phyloP scores from a whole-genome alignment of 192 early-diverging fungal species.

The Haplosporangium gracile region DNA sequence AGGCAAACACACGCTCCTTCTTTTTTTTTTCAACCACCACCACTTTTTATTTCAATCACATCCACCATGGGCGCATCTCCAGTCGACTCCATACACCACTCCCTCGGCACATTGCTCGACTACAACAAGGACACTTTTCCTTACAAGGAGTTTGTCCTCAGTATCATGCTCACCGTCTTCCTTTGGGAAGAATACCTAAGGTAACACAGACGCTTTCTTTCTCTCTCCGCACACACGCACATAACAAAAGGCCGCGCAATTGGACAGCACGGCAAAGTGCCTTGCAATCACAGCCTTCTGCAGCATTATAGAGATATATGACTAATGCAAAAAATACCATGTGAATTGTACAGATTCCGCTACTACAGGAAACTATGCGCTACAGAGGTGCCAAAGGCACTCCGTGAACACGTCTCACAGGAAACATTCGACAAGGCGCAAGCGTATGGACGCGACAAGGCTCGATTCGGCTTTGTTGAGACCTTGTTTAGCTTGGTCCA shows the following conservation, averaged over 20 bases:
- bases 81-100: slow-evolving; percentile 17
- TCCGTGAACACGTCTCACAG: slow-evolving; percentile 74
- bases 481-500: slow-evolving; percentile 74
- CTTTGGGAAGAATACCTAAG: slow-evolving; percentile 87
- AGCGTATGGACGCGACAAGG: slow-evolving; percentile 89
- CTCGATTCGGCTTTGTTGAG: slow-evolving; percentile 80
- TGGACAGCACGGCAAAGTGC: too few species aligned
- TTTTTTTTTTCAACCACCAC: background rate
- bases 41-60: background rate
- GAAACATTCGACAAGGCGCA: slow-evolving; percentile 88
- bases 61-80: slow-evolving; percentile 25
- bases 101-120: slow-evolving; percentile 9
- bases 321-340: background rate
- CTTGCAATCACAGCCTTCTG: too few species aligned
- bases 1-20: background rate
- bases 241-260: too few species aligned
- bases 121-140: slow-evolving; percentile 55
- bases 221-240: background rate
- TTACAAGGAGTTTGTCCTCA: slow-evolving; percentile 86
- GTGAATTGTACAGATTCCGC: slow-evolving; percentile 62
- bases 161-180: slow-evolving; percentile 79
- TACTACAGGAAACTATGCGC: slow-evolving; percentile 82
- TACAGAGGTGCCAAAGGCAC: slow-evolving; percentile 74
- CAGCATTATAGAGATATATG: background rate
- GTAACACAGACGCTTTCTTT: slow-evolving; percentile 37